Base-by-base conservation (phyloP, 306 rosid species). In the Quercus ilex region DNA sequence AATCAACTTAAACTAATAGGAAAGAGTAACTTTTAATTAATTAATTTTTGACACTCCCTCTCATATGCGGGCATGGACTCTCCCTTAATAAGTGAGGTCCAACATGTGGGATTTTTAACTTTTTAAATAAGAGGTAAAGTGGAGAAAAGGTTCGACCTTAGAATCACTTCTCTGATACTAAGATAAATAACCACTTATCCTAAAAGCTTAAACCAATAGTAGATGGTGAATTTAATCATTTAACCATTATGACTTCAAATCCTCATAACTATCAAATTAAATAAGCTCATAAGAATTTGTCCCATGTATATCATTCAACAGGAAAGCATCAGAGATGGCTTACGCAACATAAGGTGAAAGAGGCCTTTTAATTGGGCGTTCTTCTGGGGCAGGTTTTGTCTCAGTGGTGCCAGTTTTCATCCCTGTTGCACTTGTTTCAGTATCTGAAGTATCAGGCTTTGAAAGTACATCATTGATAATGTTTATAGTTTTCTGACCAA, bases 261-360 rank as follows among this genome's bases (percentile, higher is more conserved):
- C 88, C 74, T 84, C 93, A 35, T 89, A 87, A 62, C 93, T 85
- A 78, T 13, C 73, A 76, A 72, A 71, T 20, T 53, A 83, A 55
- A 65, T 67, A 76, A 76, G 59, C 25, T 80, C 43, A 33, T 63
- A 60, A 41, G 33, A 35, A 59, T 46, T 25, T 43, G 53, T 43
- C 26, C 26, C 73, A 62, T 18, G 69, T 14, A 41, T 72, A 69
- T 43, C 25, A 25, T 69, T 59, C 26, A 49, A 62, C 38, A 55
- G 46, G 30, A 53, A 78, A 19, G 8, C 5, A n/a, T 76, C 43
- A 68, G 63, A 43, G 67, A 75, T 4, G 58, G 74, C 92, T 84
- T 87, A 92, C 91, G 63, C 92, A 69, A n/a, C 76, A 60, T 82
- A 89, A 80, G 91, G 92, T 49, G 95, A 91, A 76, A 89, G 92